Base-by-base conservation (phyloP, 2,329 filamentous ascomycete genomes). In the Periconia sp. region DNA sequence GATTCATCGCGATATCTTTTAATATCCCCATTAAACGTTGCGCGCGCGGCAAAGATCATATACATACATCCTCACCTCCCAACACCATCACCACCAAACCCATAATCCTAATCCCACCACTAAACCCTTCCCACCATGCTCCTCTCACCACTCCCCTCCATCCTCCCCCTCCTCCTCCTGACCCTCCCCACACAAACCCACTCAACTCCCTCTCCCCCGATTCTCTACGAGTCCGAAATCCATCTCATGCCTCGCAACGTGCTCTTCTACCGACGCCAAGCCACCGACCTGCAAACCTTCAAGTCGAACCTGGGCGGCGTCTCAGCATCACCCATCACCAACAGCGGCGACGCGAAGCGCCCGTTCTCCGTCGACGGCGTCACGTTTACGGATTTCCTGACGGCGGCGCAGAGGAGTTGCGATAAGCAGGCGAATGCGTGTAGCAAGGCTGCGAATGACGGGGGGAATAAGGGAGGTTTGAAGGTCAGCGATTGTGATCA, bases 391-490 rank as follows among this genome's bases (percentile, higher is more conserved):
- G 81, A 81, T 64, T 76, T 82, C 60, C 72, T 70, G 6, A 78
- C 78, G 1, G 86, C 86, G 17, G 76, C 79, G 37, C 80, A 86
- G 72, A 77, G 86, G 45, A 81, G 83, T 23, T 89, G 86, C 64
- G 80, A 85, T 56, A 80, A 84, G 45, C 84, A 88, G 75, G 82
- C 84, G 70, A 85, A 86, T 65, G 71, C 69, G 8, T 89, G 86
- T 67, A 74, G 79, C 31, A 13, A 58, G 31, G 44, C 47, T 47
- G 70, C 70, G 41, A 74, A 85, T 59, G 80, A 79, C 17, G 79
- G 79, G 56, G 86, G 54, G 27, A 80, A 82, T 54, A 59, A 61
- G 35, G 58, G 68, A 11, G 76, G 75, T 30, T 66, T 74, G 49
- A 73, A 69, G 7, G 71, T 82, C 23, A 53, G 61, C 13, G 78